Conservation (phyloP, 768 basidiomycete species). For the Gautieria morchelliformis region DNA sequence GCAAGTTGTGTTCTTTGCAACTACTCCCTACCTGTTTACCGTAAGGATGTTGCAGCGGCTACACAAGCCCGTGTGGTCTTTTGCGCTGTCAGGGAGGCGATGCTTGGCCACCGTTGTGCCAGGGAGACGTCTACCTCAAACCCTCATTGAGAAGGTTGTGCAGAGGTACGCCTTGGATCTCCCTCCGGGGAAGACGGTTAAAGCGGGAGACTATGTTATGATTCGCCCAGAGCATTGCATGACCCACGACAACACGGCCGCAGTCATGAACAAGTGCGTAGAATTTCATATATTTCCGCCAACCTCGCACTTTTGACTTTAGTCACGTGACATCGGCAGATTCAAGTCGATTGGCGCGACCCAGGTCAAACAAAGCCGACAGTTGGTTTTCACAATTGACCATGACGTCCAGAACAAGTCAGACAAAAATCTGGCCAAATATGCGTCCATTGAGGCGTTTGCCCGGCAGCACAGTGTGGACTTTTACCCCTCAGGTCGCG, state of each 20-base stretch:
- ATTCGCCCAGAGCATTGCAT: constrained; percentile 97
- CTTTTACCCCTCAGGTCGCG: constrained; percentile 95
- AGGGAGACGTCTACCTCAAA: constrained; percentile 51
- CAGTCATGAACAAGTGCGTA: constrained; percentile 91
- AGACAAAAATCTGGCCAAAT: constrained; percentile 83
- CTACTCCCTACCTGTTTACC: neutral
- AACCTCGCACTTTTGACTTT: constrained; percentile 2
- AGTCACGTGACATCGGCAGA: constrained; percentile 30
- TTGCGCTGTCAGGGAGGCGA: constrained; percentile 4
- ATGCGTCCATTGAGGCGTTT: constrained; percentile 84
- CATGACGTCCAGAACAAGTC: constrained; percentile 98
- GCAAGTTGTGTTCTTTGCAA: neutral
- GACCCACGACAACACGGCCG: constrained; percentile 98
- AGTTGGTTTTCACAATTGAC: constrained; percentile 93
- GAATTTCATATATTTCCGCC: neutral
- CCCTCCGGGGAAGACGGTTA: constrained; percentile 67
- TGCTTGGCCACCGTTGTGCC: constrained; percentile 25
- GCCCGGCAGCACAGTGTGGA: constrained; percentile 79
- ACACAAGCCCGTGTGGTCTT: neutral
- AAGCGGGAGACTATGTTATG: constrained; percentile 99
- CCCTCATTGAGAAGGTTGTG: constrained; percentile 93
- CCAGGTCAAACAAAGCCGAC: constrained; percentile 65
- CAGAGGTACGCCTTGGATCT: constrained; percentile 94
- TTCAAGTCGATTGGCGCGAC: constrained; percentile 94
- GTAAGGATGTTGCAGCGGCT: neutral